phyloP scores from a whole-genome alignment of 305 asterid species.

The Solanum aculeatissimum region DNA sequence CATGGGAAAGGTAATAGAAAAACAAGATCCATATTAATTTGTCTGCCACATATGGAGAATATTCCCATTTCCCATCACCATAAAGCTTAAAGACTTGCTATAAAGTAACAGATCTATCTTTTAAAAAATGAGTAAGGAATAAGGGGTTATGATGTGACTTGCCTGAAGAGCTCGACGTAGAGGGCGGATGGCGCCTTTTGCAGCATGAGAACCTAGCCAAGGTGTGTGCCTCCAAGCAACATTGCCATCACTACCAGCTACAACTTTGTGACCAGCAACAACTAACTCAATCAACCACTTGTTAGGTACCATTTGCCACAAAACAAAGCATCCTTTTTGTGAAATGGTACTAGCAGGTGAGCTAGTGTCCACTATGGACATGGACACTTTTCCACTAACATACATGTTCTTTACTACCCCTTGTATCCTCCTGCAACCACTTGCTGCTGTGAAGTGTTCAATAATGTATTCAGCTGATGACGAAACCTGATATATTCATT shows the following conservation, averaged over 20 bases:
- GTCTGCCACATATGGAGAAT: conserved; percentile 4
- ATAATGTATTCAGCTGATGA: conserved; percentile 76
- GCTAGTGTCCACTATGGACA: conserved; percentile 43
- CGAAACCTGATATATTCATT: conserved; percentile 24
- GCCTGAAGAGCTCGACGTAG: conserved; percentile 82
- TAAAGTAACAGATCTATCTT: neutral
- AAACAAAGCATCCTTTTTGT: conserved; percentile 69
- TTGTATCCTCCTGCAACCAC: conserved; percentile 59
- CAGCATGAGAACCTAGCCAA: conserved; percentile 75
- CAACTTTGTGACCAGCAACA: conserved; percentile 64
- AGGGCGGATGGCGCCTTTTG: conserved; percentile 74
- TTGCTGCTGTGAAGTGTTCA: conserved; percentile 73
- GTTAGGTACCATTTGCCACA: conserved; percentile 81
- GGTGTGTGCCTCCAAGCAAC: conserved; percentile 92
- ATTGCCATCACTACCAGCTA: conserved; percentile 72
- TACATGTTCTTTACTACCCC: conserved; percentile 51
- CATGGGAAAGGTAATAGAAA: neutral
- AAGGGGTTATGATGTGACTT: conserved; percentile 4
- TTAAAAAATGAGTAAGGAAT: neutral
- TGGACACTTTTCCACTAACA: conserved; percentile 57
- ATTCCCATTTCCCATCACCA: neutral
- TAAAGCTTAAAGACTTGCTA: neutral
- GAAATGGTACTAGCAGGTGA: conserved; percentile 7
- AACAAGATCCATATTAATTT: neutral
- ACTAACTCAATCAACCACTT: conserved; percentile 70